Conservation (phyloP, 306 rosid genomes). For the Prunus campanulata region DNA sequence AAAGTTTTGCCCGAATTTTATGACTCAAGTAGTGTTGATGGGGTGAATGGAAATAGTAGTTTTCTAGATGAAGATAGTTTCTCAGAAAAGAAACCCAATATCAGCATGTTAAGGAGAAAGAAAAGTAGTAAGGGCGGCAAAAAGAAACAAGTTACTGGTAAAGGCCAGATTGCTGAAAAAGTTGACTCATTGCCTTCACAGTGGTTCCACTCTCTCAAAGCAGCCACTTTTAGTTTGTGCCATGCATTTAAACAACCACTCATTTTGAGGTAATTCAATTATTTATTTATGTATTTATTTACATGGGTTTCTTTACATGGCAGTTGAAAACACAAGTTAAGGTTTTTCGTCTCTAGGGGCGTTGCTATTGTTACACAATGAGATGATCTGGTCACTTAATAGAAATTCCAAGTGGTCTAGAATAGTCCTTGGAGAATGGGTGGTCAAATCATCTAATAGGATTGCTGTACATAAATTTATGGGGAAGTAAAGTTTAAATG, state of each 20-base stretch:
- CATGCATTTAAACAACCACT: slow-evolving; percentile 66
- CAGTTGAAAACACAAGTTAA: not conserved
- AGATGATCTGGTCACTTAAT: not conserved
- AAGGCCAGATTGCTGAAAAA: slow-evolving; percentile 31
- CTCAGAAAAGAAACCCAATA: slow-evolving; percentile 31
- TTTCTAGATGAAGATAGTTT: slow-evolving; percentile 33
- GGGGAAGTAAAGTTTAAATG: not conserved
- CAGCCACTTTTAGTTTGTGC: slow-evolving; percentile 55
- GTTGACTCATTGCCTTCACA: slow-evolving; percentile 37
- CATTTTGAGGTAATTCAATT: slow-evolving; percentile 62
- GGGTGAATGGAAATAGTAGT: slow-evolving; percentile 29
- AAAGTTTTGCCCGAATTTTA: slow-evolving; percentile 33
- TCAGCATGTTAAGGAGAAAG: slow-evolving; percentile 51
- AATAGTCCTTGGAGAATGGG: not conserved
- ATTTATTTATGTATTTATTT: not conserved
- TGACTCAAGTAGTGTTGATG: slow-evolving; percentile 21
- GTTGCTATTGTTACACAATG: not conserved
- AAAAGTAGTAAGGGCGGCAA: slow-evolving; percentile 39
- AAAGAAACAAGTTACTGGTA: slow-evolving; percentile 29
- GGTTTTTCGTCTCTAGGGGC: not conserved
- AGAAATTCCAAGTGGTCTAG: not conserved
- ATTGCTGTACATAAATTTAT: not conserved
- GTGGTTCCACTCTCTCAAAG: slow-evolving; percentile 60
- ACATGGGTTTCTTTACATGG: not conserved
- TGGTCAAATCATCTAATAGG: not conserved